A percentile compares a stretch with the other conserved stretches of the same genome.
phyloP scores from a whole-genome alignment of 768 basidiomycete species.

The Mrakia hoshinonis region DNA sequence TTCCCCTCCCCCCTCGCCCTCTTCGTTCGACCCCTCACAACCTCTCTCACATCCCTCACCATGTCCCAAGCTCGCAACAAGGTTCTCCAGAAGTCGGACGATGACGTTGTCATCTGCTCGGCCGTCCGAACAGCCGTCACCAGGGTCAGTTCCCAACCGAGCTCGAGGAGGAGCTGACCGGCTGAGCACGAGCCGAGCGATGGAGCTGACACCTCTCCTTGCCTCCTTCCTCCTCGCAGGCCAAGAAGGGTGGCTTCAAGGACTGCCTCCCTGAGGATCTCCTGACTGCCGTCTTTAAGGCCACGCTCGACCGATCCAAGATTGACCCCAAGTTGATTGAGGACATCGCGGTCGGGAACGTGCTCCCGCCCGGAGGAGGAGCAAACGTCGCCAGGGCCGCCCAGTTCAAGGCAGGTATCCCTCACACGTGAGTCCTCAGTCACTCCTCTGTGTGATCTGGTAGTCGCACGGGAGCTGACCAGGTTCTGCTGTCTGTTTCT shows the following conservation, averaged over 20 bases:
- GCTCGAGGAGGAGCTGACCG: neutral
- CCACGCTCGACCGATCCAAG: conserved; percentile 43
- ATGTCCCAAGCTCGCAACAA: conserved; percentile 47
- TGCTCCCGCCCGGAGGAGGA: conserved; percentile 77
- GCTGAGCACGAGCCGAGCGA: neutral
- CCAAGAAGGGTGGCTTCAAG: conserved; percentile 80
- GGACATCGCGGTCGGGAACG: conserved; percentile 78
- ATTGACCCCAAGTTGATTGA: conserved; percentile 76
- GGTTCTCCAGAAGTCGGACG: conserved; percentile 61
- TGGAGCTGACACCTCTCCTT: neutral
- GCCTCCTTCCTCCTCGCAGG: conserved; percentile 34
- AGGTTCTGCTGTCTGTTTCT: neutral
- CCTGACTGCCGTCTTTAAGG: conserved; percentile 65
- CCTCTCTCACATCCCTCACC: neutral
- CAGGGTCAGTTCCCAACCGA: conserved; percentile 51
- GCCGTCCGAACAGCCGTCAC: conserved; percentile 87
- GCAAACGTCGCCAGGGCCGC: conserved; percentile 78
- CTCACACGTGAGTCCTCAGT: conserved; percentile 46
- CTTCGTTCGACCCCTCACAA: neutral
- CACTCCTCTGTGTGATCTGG: too few species aligned
- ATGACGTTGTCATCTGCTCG: conserved; percentile 83
- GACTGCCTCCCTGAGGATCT: conserved; percentile 77
- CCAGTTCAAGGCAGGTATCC: conserved; percentile 74
- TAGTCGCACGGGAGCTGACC: neutral
- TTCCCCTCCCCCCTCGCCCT: neutral